A percentile compares a stretch with the other conserved stretches of the same genome.
phyloP scores from a whole-genome alignment of 371 early-diverging fungal genomes.

The Coelomomyces lativittatus region DNA sequence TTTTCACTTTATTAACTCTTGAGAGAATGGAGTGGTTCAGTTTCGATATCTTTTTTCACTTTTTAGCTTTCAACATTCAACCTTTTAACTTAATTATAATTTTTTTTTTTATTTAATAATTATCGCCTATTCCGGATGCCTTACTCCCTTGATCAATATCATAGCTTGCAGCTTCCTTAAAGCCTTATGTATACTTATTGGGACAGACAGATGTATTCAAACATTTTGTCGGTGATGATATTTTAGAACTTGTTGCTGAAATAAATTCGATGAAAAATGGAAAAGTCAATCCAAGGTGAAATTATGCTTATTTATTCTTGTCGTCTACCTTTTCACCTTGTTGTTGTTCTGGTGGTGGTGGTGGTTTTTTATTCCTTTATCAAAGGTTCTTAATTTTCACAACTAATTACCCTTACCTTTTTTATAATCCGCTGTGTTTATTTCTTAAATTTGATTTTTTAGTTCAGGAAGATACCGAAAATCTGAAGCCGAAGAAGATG shows the following conservation, averaged over 20 bases:
- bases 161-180: conserved; percentile 39
- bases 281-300: not conserved
- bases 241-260: not conserved
- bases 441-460: not conserved
- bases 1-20: no score
- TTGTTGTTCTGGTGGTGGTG: not conserved
- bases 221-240: conserved; percentile 14
- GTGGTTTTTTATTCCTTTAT: not conserved
- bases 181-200: conserved; percentile 68
- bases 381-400: not conserved
- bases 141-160: no score
- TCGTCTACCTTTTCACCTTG: not conserved
- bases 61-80: no score
- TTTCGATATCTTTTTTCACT: no score
- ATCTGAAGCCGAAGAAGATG: conserved; percentile 92
- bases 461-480: conserved; percentile 64
- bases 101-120: no score
- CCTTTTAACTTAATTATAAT: no score
- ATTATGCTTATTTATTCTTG: not conserved
- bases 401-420: not conserved
- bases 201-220: conserved; percentile 63
- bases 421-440: not conserved
- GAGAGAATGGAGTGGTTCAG: no score
- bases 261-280: not conserved
- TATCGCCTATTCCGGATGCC: no score